These are phyloP conservation scores for Pseudocercospora macadamiae DNA, from an alignment of 2,329 filamentous ascomycete genomes.

Conservation along the genomic window DNA sequence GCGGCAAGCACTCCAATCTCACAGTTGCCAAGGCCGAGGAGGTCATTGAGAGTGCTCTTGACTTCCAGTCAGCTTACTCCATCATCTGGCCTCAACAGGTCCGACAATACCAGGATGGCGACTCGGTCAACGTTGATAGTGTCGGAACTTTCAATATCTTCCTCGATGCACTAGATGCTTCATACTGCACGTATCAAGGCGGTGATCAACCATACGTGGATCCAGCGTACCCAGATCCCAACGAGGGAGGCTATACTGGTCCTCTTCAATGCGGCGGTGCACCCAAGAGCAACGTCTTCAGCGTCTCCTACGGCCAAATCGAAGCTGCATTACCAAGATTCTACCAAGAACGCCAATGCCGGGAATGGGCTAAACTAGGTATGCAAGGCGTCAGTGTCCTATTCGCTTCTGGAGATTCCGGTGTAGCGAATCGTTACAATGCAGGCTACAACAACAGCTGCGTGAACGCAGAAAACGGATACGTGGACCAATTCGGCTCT, in stretches of 20 bases:
- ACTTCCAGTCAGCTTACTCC: slow-evolving; percentile 28
- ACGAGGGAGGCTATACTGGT: slow-evolving; percentile 40
- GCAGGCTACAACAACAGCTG: slow-evolving; percentile 25
- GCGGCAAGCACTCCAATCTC: slow-evolving; percentile 27
- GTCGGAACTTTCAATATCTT: slow-evolving; percentile 41
- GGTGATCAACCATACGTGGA: slow-evolving; percentile 41
- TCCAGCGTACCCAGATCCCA: slow-evolving; percentile 52
- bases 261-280: slow-evolving; percentile 51
- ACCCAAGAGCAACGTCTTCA: slow-evolving; percentile 56
- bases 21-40: slow-evolving; percentile 17
- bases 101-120: slow-evolving; percentile 27
- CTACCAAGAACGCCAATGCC: slow-evolving; percentile 58
- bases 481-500: slow-evolving; percentile 44
- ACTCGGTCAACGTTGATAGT: slow-evolving; percentile 22
- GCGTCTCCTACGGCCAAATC: slow-evolving; percentile 56
- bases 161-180: slow-evolving; percentile 51
- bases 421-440: slow-evolving; percentile 33
- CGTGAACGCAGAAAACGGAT: slow-evolving; percentile 33
- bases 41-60: slow-evolving; percentile 25
- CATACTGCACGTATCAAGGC: slow-evolving; percentile 42
- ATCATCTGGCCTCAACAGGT: slow-evolving; percentile 31
- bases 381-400: slow-evolving; percentile 53
- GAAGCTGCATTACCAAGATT: slow-evolving; percentile 44
- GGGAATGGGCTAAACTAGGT: slow-evolving; percentile 58
- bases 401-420: slow-evolving; percentile 55